Evolutionary conservation across 2,329 filamentous ascomycete genomes (phyloP).

Genomic region (Annulohypoxylon truncatum): DNA sequence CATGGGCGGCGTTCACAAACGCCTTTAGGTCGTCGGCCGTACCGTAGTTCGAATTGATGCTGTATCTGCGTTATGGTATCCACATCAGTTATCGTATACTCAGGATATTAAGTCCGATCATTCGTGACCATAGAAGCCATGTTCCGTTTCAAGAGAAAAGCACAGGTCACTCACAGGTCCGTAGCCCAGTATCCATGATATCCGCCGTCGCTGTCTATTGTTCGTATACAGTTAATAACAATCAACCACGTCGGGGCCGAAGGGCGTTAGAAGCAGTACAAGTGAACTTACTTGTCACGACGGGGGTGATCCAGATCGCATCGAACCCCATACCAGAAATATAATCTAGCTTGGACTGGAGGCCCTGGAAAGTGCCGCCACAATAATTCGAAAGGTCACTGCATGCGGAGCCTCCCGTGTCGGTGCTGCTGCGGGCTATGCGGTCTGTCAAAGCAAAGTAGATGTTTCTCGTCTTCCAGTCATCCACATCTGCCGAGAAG

Average conservation of each 20-base stretch:
- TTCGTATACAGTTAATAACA: conserved; percentile 1
- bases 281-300: conserved; percentile 57
- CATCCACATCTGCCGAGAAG: conserved; percentile 51
- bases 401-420: conserved; percentile 58
- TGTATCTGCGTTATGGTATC: conserved; percentile 44
- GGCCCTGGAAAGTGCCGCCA: conserved; percentile 69
- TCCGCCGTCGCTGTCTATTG: conserved; percentile 53
- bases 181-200: conserved; percentile 69
- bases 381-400: conserved; percentile 63
- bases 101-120: no score
- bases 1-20: conserved; percentile 66
- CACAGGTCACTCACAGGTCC: conserved; percentile 50
- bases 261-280: background rate
- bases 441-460: conserved; percentile 70
- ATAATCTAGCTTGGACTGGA: conserved; percentile 70
- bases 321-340: conserved; percentile 71
- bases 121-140: background rate
- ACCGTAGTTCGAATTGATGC: conserved; percentile 69
- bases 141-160: background rate
- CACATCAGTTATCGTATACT: conserved; percentile 3
- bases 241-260: background rate
- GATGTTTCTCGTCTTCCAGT: conserved; percentile 66
- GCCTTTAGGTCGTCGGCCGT: conserved; percentile 68
- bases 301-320: conserved; percentile 69
- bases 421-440: conserved; percentile 61